These are phyloP conservation scores for Calonectria ilicicola DNA, from an alignment of 2,329 filamentous ascomycete species.

Conservation along the genomic window DNA sequence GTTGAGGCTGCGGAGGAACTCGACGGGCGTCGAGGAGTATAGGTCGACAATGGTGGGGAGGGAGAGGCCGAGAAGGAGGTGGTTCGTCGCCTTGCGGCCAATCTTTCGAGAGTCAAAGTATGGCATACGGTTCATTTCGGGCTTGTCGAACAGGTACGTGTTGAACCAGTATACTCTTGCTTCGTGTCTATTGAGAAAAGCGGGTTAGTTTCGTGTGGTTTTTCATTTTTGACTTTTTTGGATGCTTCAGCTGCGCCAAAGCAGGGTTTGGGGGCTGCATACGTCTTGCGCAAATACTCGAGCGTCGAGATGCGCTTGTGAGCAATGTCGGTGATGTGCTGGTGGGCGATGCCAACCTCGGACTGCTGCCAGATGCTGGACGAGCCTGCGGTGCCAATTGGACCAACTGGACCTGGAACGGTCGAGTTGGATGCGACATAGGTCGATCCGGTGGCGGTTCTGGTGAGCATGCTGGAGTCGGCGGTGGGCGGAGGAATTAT, in stretches of 20 bases:
- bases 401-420: slow-evolving; percentile 22
- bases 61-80: slow-evolving; percentile 91
- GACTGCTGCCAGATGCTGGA: slow-evolving; percentile 51
- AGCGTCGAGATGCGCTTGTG: slow-evolving; percentile 94
- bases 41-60: slow-evolving; percentile 91
- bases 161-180: slow-evolving; percentile 98
- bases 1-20: slow-evolving; percentile 90
- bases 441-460: slow-evolving; percentile 53
- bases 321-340: slow-evolving; percentile 84
- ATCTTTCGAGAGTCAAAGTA: slow-evolving; percentile 89
- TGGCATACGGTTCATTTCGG: slow-evolving; percentile 83
- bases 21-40: slow-evolving; percentile 80
- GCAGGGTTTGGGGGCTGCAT: slow-evolving; percentile 54
- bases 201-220: slow-evolving; percentile 9
- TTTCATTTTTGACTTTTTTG: not conserved
- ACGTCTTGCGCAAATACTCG: slow-evolving; percentile 94
- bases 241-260: not conserved
- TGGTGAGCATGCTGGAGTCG: slow-evolving; percentile 59
- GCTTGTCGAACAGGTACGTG: slow-evolving; percentile 89
- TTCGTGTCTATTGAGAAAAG: slow-evolving; percentile 75
- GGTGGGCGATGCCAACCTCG: slow-evolving; percentile 64
- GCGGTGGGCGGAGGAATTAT: slow-evolving; percentile 40
- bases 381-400: slow-evolving; percentile 35
- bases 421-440: slow-evolving; percentile 32
- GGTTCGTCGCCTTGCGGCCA: slow-evolving; percentile 91